These are phyloP conservation scores for Kalanchoe fedtschenkoi DNA, from an alignment of 164 flowering plant species.

Conservation along the genomic window DNA sequence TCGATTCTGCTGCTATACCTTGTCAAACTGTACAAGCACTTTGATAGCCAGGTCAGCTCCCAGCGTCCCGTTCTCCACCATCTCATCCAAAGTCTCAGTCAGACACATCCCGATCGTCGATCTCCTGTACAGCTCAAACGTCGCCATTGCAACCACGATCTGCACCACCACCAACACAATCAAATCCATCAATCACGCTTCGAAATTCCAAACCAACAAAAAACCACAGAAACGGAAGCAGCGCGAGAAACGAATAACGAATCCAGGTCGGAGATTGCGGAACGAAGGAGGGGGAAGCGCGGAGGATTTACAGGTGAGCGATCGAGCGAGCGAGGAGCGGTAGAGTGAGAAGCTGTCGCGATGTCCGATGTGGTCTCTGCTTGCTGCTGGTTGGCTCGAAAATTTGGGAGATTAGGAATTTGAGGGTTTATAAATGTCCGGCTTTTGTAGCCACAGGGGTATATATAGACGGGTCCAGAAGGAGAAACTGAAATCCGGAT, in stretches of 20 bases:
- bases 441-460: conserved; percentile 18
- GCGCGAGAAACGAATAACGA: background rate
- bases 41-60: conserved; percentile 88
- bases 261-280: background rate
- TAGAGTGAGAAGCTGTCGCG: background rate
- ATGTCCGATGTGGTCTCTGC: background rate
- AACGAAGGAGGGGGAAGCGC: background rate
- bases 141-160: conserved; percentile 45
- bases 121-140: conserved; percentile 82
- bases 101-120: conserved; percentile 96
- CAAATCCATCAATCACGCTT: conserved; percentile 12
- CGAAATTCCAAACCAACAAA: background rate
- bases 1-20: too few species aligned
- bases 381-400: background rate
- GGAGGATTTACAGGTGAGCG: background rate
- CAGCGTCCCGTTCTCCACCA: conserved; percentile 75
- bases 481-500: background rate
- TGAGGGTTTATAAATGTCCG: conserved; percentile 33
- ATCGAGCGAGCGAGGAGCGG: conserved; percentile 3
- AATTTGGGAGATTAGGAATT: conserved; percentile 16
- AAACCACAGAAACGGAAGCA: background rate
- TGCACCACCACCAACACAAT: background rate
- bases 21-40: conserved; percentile 92
- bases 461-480: conserved; percentile 27
- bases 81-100: conserved; percentile 91